Percentiles rank a stretch among this genome's conserved stretches.
Conservation (phyloP, 1,284 basidiomycete genomes). For the Cryptococcus sp. region DNA sequence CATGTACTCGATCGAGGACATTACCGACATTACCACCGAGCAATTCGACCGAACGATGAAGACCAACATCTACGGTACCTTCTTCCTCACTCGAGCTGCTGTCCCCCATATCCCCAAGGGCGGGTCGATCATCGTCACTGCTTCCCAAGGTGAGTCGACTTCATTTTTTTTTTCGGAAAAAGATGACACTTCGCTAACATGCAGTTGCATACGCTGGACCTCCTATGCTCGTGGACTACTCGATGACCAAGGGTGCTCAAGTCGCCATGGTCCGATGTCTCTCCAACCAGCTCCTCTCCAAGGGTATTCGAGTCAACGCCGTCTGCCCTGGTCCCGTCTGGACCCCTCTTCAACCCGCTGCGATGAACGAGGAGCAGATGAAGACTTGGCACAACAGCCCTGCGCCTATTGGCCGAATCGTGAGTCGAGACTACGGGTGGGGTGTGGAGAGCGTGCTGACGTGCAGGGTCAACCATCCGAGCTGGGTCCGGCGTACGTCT, state of each 20-base stretch:
- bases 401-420: conserved; percentile 42
- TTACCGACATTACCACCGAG: conserved; percentile 40
- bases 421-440: conserved; percentile 4
- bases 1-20: conserved; percentile 33
- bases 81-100: conserved; percentile 41
- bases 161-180: no score
- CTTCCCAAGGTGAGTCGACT: conserved; percentile 36
- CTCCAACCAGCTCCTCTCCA: conserved; percentile 53
- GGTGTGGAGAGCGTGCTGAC: neutral
- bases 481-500: conserved; percentile 44
- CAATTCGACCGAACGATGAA: conserved; percentile 41
- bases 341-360: conserved; percentile 41
- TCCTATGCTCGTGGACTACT: conserved; percentile 53
- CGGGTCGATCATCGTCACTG: conserved; percentile 43
- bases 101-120: conserved; percentile 46
- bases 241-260: conserved; percentile 57
- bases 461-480: conserved; percentile 40
- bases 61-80: conserved; percentile 32
- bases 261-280: conserved; percentile 55
- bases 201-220: conserved; percentile 39
- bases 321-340: conserved; percentile 29
- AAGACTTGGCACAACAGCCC: conserved; percentile 36
- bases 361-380: conserved; percentile 37
- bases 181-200: neutral
- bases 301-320: conserved; percentile 49